Evolutionary conservation across 2,329 filamentous ascomycete genomes (phyloP), one percentile per base, ranked within the genome.

Genomic region (Zopfia rhizophila): DNA sequence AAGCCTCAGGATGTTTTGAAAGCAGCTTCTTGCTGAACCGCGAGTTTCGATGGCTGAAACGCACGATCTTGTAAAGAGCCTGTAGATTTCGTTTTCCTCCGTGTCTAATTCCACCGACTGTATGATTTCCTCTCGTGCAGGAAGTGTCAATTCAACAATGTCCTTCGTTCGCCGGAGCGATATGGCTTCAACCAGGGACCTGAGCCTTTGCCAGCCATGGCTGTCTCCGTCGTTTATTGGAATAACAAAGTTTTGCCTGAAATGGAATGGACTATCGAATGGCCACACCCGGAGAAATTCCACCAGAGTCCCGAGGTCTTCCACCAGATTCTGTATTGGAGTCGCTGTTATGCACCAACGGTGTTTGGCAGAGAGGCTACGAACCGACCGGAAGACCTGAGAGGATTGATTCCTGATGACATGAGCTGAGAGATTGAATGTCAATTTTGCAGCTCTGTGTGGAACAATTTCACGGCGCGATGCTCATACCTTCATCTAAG

Each of bases 331-430:
- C 21, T 64, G 61, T 3, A 61, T 32, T 3, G 58, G 58, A 0
- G 80, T 82, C 1, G 79, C 80, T 0, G 78, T 78, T 1, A 82
- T 65, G 48, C 78, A 82, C 80, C 80, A 82, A 12, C 80, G 68
- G 0, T 69, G 72, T 2, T 66, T 64, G 0, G 78, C 72, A 0
- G 56, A 38, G 0, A 83, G 65, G 1, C 68, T 60, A 17, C 52
- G 49, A 7, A 74, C 73, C 1, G 76, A 69, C 1, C 63, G 65
- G 48, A 76, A 71, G 16, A 77, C 72, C 0, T 67, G 70, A 1
- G 76, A 81, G 12, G 71, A 58, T 14, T 62, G 65, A 2, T 74
- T 75, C 10, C 78, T 73, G 19, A 81, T 80, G 2, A 64, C 63
- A 39, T 81, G 78, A 1, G 78, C 78, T 78, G 30, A 46, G 8